Evolutionary conservation across 768 basidiomycete species (phyloP).

Genomic region (Kwoniella sp.): DNA sequence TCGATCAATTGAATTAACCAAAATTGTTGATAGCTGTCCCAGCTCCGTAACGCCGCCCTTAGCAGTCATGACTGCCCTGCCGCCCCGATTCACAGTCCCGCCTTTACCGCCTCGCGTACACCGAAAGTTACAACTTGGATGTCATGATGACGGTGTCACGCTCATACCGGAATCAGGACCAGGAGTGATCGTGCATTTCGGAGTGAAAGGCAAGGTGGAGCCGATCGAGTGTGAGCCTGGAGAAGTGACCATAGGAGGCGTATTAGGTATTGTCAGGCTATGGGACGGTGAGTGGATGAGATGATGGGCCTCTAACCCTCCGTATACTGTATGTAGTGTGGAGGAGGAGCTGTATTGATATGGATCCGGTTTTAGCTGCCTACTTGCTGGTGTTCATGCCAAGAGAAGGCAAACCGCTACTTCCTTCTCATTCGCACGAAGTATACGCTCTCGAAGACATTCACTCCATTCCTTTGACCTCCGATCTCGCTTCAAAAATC

Average conservation of each 20-base stretch:
- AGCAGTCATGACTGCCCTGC: conserved; percentile 25
- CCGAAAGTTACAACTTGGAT: conserved; percentile 26
- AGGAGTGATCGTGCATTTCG: conserved; percentile 44
- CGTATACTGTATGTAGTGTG: neutral
- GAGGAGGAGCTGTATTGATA: no score
- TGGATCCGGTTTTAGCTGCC: conserved; percentile 34
- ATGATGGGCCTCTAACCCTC: neutral
- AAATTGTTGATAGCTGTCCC: no score
- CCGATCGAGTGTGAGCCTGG: conserved; percentile 13
- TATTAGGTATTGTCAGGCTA: conserved; percentile 46
- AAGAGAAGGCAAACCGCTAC: conserved; percentile 21
- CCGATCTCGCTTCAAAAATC: conserved; percentile 27
- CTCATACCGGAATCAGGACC: conserved; percentile 21
- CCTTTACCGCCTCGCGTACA: conserved; percentile 50
- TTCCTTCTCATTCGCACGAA: conserved; percentile 37
- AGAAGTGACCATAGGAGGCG: conserved; percentile 44
- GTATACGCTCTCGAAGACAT: conserved; percentile 41
- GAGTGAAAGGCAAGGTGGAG: conserved; percentile 40
- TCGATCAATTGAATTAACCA: no score
- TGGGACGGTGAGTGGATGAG: conserved; percentile 46
- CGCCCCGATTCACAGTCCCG: conserved; percentile 45
- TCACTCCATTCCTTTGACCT: conserved; percentile 42
- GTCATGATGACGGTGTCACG: conserved; percentile 31
- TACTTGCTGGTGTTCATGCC: conserved; percentile 50
- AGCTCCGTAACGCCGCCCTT: no score